Evolutionary conservation across 768 basidiomycete genomes (phyloP).

Genomic region (Termitomyces sp.): DNA sequence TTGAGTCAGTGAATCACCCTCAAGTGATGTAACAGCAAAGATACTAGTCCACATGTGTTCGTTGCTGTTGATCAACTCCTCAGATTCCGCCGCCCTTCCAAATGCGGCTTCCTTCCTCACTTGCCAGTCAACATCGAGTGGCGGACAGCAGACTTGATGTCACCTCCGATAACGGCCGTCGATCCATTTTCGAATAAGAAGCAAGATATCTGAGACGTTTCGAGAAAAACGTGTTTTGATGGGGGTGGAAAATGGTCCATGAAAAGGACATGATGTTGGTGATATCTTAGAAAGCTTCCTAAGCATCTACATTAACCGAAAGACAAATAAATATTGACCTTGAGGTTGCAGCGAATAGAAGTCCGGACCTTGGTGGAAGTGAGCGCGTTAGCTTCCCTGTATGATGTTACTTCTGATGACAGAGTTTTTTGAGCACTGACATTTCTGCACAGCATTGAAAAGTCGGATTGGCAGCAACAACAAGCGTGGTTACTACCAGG

Average conservation of each 20-base stretch:
- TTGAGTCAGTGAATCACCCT: too few species aligned
- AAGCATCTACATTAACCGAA: background rate
- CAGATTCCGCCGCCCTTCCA: too few species aligned
- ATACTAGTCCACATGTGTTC: too few species aligned
- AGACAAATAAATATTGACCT: background rate
- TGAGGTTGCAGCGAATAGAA: background rate
- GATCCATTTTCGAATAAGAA: slow-evolving; percentile 38
- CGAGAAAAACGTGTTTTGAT: slow-evolving; percentile 29
- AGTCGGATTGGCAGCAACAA: too few species aligned
- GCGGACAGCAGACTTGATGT: background rate
- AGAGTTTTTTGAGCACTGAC: too few species aligned
- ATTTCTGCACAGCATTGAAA: too few species aligned
- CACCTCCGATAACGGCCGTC: background rate
- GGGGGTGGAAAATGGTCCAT: slow-evolving; percentile 28
- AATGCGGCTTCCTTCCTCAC: background rate
- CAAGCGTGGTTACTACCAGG: too few species aligned
- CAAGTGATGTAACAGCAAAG: too few species aligned
- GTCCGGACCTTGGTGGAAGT: too few species aligned
- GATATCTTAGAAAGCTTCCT: background rate
- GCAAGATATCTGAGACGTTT: slow-evolving; percentile 33
- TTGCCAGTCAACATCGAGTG: background rate
- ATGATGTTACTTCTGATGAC: too few species aligned
- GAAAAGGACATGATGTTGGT: background rate
- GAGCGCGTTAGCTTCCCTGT: too few species aligned
- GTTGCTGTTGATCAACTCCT: too few species aligned